Percentiles rank a stretch among this genome's conserved stretches.
Evolutionary conservation across 1,284 basidiomycete species (phyloP).

Genomic region (Apiotrichum sp.): DNA sequence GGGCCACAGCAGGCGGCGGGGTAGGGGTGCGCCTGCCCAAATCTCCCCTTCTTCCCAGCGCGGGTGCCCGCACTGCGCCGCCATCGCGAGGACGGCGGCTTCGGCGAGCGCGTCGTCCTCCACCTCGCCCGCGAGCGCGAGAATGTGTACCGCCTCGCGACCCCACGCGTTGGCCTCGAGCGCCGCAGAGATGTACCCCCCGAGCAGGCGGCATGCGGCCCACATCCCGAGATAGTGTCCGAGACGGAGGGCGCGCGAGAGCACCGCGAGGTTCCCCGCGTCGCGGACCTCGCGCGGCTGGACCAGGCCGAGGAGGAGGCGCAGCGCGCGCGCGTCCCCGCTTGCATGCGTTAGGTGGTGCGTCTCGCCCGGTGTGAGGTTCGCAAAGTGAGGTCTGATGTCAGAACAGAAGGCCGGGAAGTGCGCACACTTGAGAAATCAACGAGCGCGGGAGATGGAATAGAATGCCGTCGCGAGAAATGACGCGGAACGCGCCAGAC

Average conservation of each 20-base stretch:
- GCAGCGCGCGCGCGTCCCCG: too few species aligned
- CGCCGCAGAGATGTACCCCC: background rate
- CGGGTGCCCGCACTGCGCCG: background rate
- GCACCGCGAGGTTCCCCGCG: too few species aligned
- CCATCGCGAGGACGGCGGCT: background rate
- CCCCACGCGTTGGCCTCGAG: background rate
- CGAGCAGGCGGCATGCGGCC: background rate
- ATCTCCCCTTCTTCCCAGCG: background rate
- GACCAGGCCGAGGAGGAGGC: too few species aligned
- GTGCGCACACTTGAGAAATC: too few species aligned
- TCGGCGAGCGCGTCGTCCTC: constrained; percentile 2
- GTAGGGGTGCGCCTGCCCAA: background rate
- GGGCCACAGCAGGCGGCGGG: background rate
- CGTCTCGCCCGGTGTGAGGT: too few species aligned
- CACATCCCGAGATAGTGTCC: background rate
- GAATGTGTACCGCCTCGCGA: background rate
- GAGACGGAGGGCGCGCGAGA: constrained; percentile 2
- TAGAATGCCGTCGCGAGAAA: too few species aligned
- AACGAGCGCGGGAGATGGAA: too few species aligned
- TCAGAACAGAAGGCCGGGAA: too few species aligned
- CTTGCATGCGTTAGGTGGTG: too few species aligned
- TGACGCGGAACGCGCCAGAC: too few species aligned
- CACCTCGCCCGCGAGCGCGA: background rate
- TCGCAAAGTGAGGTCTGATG: too few species aligned
- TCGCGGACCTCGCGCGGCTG: too few species aligned